Evolutionary conservation across 1,284 basidiomycete species (phyloP), one percentile per base, ranked within the genome.

Genomic region (Heterobasidion irregulare): DNA sequence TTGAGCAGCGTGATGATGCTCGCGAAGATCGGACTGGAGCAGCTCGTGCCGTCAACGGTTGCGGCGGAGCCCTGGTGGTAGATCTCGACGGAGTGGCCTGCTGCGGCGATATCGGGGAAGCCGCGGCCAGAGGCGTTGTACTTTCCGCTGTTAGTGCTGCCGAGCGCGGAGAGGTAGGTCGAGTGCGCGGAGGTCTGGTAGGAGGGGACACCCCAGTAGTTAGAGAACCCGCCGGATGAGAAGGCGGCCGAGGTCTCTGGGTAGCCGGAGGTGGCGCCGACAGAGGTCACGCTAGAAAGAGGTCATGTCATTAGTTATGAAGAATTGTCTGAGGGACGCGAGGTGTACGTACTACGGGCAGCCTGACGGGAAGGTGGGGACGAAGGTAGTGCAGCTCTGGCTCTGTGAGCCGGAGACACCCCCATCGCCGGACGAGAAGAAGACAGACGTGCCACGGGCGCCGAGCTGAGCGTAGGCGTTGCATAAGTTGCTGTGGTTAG

Each of bases 301-400:
- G 44, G 56, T 9, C 18, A 18, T 34, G 16, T 16, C 6, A 43
- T 15, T 2, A 53, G 33, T n/a, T 26, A 2, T n/a, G 34, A 36
- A 16, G 9, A 13, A 34, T 32, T 16, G 13, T 10, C 12, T 10
- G 15, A 45, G n/a, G 48, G 32, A 38, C 6, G 15, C 16, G 13
- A 32, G 41, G 46, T 16, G 16, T 4, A 44, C 47, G 36, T 44
- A 67, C 70, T 80, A 56, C 8, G 57, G 59, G 36, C 83, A 76
- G 59, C 74, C 79, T 58, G 82, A 83, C 15, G 86, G 86, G 77
- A 90, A 89, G 0, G 68, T 74, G 13, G 86, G 84, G 57, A 86
- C 76, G 76, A 89, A 89, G 12, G 79, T 79, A 3, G 60, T 55
- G 67, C 84, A 86, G 58, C 74, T 66, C n/a, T 79, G 79, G 33